These are phyloP conservation scores for Tylopilus subfusipes DNA, from an alignment of 768 basidiomycete genomes.

Conservation along the genomic window DNA sequence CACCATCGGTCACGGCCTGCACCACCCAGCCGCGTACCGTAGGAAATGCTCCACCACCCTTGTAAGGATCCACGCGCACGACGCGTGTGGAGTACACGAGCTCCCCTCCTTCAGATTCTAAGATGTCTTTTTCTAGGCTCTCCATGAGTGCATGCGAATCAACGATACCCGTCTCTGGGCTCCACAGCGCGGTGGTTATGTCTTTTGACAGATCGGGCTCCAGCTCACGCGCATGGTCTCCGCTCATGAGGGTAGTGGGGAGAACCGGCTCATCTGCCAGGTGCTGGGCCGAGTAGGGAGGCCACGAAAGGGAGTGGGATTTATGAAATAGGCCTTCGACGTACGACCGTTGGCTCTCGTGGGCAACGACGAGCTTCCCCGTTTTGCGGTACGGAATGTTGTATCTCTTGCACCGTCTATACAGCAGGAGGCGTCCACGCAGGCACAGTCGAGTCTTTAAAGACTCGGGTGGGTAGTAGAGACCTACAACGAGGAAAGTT, in stretches of 20 bases:
- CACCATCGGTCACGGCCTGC: conserved; percentile 62
- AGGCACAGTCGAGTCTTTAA: conserved; percentile 85
- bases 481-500: conserved; percentile 41
- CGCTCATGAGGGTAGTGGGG: conserved; percentile 65
- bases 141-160: conserved; percentile 85
- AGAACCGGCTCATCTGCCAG: conserved; percentile 37
- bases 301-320: conserved; percentile 52
- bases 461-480: conserved; percentile 81
- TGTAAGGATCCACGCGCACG: conserved; percentile 76
- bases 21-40: conserved; percentile 76
- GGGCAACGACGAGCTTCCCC: conserved; percentile 90
- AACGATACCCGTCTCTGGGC: conserved; percentile 85
- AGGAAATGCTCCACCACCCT: conserved; percentile 20
- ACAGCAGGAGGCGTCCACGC: conserved; percentile 81
- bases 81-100: conserved; percentile 78
- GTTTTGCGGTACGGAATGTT: conserved; percentile 67
- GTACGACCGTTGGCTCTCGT: conserved; percentile 61
- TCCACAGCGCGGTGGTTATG: conserved; percentile 73
- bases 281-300: conserved; percentile 35
- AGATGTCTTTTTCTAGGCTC: conserved; percentile 77
- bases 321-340: conserved; percentile 66
- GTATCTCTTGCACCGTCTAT: conserved; percentile 62
- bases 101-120: conserved; percentile 62
- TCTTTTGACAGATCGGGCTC: conserved; percentile 79
- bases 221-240: conserved; percentile 61